Evolutionary conservation across 306 rosid genomes (phyloP).

Genomic region (Cicer chorassanicum): DNA sequence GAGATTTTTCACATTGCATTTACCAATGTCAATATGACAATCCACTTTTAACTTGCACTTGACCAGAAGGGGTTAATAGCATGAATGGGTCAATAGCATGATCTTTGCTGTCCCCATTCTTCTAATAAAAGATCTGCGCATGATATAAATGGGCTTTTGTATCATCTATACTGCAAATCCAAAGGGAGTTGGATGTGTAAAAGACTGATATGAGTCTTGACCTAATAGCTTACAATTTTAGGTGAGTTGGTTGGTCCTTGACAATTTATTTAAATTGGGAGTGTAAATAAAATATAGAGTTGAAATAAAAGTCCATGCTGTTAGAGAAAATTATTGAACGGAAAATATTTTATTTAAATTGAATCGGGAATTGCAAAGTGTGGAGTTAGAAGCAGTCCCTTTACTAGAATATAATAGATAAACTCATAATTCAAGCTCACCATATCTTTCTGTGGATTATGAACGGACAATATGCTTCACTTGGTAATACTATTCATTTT

Average conservation of each 20-base stretch:
- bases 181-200: not conserved
- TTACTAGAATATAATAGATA: slow-evolving; percentile 13
- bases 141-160: not conserved
- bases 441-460: slow-evolving; percentile 6
- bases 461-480: slow-evolving; percentile 11
- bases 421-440: slow-evolving; percentile 22
- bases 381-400: not conserved
- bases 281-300: no score
- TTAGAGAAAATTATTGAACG: no score
- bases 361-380: not conserved
- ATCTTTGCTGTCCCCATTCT: slow-evolving; percentile 4
- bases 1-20: slow-evolving; percentile 26
- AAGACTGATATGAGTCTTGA: not conserved
- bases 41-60: slow-evolving; percentile 20
- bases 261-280: not conserved
- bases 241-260: not conserved
- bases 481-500: slow-evolving; percentile 8
- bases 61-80: slow-evolving; percentile 5
- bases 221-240: not conserved
- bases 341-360: not conserved
- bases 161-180: slow-evolving; percentile 1
- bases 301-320: no score
- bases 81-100: no score
- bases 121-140: slow-evolving; percentile 20
- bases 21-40: slow-evolving; percentile 5